phyloP scores from a whole-genome alignment of 805 yeast genomes.

The Monosporozyma yasuniensis region DNA sequence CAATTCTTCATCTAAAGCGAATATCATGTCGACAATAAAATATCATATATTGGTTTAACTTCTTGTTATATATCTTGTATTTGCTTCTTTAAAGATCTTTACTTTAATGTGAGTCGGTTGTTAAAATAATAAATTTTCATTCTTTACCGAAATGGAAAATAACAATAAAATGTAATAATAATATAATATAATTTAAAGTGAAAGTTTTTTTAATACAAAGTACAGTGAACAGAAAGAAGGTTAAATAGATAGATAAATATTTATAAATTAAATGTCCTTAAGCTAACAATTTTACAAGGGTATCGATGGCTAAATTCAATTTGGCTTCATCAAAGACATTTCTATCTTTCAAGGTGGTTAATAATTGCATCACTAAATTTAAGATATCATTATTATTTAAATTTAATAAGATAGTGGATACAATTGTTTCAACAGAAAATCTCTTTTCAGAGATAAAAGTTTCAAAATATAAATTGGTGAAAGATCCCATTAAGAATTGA shows the following conservation, averaged over 20 bases:
- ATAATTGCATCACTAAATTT: conserved; percentile 49
- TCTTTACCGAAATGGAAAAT: neutral
- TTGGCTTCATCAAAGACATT: conserved; percentile 1
- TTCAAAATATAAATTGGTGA: conserved; percentile 84
- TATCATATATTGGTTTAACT: neutral
- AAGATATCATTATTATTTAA: conserved; percentile 57
- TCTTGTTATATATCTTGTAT: neutral
- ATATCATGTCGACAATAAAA: conserved; percentile 14
- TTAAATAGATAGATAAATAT: neutral
- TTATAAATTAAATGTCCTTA: neutral
- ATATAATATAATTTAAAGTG: neutral
- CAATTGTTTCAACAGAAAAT: conserved; percentile 60
- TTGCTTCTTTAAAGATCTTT: neutral
- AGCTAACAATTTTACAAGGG: neutral
- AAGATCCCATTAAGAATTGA: conserved; percentile 96
- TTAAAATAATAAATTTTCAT: neutral
- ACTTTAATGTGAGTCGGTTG: neutral
- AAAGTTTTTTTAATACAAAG: neutral
- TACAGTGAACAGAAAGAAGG: too few species aligned
- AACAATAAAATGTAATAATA: neutral
- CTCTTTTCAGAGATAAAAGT: conserved; percentile 74
- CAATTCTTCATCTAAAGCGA: conserved; percentile 21
- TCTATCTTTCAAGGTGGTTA: conserved; percentile 12
- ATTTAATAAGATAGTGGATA: conserved; percentile 69
- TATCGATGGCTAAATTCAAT: neutral